Evolutionary conservation across 148 eudicot genomes (phyloP).

Genomic region (Selenicereus undatus): DNA sequence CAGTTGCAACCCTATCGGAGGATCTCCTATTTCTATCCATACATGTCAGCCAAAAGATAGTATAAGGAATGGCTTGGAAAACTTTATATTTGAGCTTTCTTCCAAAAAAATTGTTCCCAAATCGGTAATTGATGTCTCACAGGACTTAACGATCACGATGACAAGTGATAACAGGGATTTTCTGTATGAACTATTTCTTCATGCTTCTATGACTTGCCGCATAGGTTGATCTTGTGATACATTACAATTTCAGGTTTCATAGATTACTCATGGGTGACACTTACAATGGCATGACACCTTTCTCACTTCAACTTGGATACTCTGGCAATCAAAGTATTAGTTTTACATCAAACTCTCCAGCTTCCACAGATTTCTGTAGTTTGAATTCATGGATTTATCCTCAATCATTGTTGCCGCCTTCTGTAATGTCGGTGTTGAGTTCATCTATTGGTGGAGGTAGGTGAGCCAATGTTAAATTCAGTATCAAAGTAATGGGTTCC

Average conservation of each 20-base stretch:
- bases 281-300: slow-evolving; percentile 38
- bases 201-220: slow-evolving; percentile 8
- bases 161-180: neutral
- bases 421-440: slow-evolving; percentile 60
- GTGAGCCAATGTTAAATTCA: slow-evolving; percentile 4
- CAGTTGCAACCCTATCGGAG: too few species aligned
- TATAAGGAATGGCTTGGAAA: too few species aligned
- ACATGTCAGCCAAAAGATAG: too few species aligned
- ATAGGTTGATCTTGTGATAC: slow-evolving; percentile 3
- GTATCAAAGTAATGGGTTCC: neutral
- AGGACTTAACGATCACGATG: neutral
- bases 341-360: slow-evolving; percentile 16
- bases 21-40: too few species aligned
- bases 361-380: slow-evolving; percentile 27
- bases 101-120: too few species aligned
- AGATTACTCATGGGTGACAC: slow-evolving; percentile 55
- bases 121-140: too few species aligned
- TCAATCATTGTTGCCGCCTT: slow-evolving; percentile 77
- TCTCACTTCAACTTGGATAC: slow-evolving; percentile 30
- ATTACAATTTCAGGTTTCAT: slow-evolving; percentile 65
- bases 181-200: neutral
- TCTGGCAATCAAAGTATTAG: slow-evolving; percentile 24
- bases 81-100: too few species aligned
- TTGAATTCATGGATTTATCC: slow-evolving; percentile 89
- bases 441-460: slow-evolving; percentile 67